phyloP scores from a whole-genome alignment of 2,329 filamentous ascomycete species.

The Diaporthe aspalathi region DNA sequence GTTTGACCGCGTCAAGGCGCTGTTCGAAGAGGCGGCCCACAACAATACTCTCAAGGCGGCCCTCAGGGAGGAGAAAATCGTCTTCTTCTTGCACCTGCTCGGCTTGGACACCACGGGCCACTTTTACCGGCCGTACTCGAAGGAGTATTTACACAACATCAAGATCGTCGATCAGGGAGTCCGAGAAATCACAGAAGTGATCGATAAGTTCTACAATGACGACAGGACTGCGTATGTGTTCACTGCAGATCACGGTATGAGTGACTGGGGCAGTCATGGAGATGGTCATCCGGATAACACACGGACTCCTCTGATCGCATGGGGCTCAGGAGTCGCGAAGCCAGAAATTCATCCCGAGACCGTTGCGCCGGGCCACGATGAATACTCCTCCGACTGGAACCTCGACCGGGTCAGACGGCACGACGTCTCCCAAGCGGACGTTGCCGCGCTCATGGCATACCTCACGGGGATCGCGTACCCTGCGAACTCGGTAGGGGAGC shows the following conservation, averaged over 20 bases:
- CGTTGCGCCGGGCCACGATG: constrained; percentile 84
- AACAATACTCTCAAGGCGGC: constrained; percentile 80
- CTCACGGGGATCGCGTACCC: constrained; percentile 89
- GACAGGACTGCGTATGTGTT: constrained; percentile 94
- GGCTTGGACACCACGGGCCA: constrained; percentile 94
- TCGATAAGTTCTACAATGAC: constrained; percentile 87
- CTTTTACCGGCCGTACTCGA: constrained; percentile 87
- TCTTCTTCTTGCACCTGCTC: constrained; percentile 95
- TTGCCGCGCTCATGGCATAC: constrained; percentile 96
- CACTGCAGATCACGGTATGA: constrained; percentile 99
- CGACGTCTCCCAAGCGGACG: constrained; percentile 93
- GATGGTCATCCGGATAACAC: constrained; percentile 98
- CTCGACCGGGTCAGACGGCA: constrained; percentile 84
- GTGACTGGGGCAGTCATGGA: constrained; percentile 98
- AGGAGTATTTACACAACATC: constrained; percentile 94
- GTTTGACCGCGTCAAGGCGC: constrained; percentile 89
- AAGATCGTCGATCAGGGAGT: constrained; percentile 94
- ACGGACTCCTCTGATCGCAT: constrained; percentile 88
- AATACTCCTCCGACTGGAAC: constrained; percentile 90
- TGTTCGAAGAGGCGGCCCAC: constrained; percentile 83
- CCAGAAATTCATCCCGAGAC: constrained; percentile 69
- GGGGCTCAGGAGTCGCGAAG: constrained; percentile 90
- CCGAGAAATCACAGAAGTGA: constrained; percentile 81
- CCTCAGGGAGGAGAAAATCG: constrained; percentile 84
- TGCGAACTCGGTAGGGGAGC: constrained; percentile 93